These are phyloP conservation scores for Viola odorata DNA, from an alignment of 345 rosid species.

Conservation along the genomic window DNA sequence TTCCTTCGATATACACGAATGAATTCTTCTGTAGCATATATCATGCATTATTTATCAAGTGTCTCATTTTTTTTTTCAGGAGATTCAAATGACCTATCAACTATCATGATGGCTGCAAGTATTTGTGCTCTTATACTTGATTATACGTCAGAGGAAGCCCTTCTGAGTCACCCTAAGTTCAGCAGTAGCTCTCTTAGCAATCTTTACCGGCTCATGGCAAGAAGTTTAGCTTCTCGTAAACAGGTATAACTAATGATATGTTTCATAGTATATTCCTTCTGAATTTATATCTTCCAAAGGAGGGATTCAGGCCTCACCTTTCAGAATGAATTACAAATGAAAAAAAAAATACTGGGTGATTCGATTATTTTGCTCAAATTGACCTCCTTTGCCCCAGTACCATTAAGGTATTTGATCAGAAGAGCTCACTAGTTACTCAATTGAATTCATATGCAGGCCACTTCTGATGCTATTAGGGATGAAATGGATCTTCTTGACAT, in stretches of 20 bases:
- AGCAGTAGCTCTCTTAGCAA: constrained; percentile 27
- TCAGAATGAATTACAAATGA: too few species aligned
- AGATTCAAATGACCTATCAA: constrained; percentile 38
- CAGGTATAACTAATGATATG: constrained; percentile 35
- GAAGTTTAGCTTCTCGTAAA: constrained; percentile 45
- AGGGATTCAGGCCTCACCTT: too few species aligned
- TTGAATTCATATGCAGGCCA: constrained; percentile 30
- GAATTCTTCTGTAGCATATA: neutral
- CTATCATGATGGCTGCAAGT: constrained; percentile 70
- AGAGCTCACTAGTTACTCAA: neutral
- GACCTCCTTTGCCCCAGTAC: neutral
- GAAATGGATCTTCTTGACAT: constrained; percentile 68
- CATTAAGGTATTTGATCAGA: neutral
- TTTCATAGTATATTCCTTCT: neutral
- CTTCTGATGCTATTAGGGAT: constrained; percentile 21
- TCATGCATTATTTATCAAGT: neutral
- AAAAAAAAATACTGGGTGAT: too few species aligned
- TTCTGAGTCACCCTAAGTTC: constrained; percentile 46
- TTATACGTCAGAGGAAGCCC: constrained; percentile 64
- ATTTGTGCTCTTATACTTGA: constrained; percentile 65
- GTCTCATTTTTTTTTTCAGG: constrained; percentile 31
- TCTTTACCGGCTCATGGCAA: constrained; percentile 44
- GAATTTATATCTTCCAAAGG: too few species aligned
- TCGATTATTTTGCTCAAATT: too few species aligned
- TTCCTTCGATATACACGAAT: neutral